Conservation (phyloP, 257 asterid genomes). For the Solanum chiquidenum region DNA sequence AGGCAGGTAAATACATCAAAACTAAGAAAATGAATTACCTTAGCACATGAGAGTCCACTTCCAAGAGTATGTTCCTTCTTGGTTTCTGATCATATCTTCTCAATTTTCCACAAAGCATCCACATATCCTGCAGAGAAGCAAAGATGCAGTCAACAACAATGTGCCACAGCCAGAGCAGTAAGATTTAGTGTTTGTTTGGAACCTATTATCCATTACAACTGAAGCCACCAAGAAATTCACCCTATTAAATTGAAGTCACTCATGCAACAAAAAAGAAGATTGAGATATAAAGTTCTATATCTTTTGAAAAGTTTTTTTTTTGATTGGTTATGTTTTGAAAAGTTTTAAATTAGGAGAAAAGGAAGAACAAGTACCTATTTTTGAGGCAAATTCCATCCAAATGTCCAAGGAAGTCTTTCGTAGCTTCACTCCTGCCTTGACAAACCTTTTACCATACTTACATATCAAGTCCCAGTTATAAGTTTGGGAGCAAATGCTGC, state of each 20-base stretch:
- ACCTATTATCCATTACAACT: neutral
- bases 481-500: constrained; percentile 62
- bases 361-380: constrained; percentile 33
- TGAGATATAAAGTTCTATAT: neutral
- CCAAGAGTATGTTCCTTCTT: constrained; percentile 59
- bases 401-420: constrained; percentile 53
- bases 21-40: constrained; percentile 30
- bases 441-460: constrained; percentile 60
- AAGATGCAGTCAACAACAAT: neutral
- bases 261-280: neutral
- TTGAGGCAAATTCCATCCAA: constrained; percentile 89
- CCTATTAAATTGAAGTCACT: too few relatives aligned
- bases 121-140: constrained; percentile 49
- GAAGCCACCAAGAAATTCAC: neutral
- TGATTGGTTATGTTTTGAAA: neutral
- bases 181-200: neutral
- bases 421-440: constrained; percentile 55
- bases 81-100: constrained; percentile 58
- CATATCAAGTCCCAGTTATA: constrained; percentile 60
- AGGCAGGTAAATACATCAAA: neutral
- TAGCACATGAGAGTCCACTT: constrained; percentile 89
- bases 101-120: constrained; percentile 73
- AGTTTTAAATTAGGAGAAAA: neutral
- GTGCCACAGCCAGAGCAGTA: neutral
- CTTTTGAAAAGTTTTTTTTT: too few relatives aligned